Evolutionary conservation across 2,329 filamentous ascomycete species (phyloP), one percentile per base, ranked within the genome.

Genomic region (Pestalotiopsis sp.): DNA sequence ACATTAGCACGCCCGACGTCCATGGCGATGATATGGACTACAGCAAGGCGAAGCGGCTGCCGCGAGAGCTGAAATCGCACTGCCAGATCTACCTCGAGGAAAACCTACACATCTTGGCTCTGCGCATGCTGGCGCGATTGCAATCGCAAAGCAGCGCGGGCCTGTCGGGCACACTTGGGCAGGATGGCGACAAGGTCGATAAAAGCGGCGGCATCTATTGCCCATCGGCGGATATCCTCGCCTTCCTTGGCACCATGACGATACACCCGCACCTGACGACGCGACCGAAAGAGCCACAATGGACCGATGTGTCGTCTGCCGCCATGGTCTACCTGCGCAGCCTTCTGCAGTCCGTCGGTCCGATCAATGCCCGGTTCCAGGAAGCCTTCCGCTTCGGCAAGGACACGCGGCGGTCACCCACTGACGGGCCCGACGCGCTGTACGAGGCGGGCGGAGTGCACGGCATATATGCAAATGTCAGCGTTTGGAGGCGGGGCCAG

Each of bases 251-350:
- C 58, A 96, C 94, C 1, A 84, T 98, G n/a, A 81, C 91, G n/a
- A 87, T 96, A 14, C 94, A 97, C 75, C 95, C 95, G 0, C 82
- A 84, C 27, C 89, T 92, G 72, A 98, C 95, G 1, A 96, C 91
- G 3, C 90, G 93, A 64, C 87, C 91, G 3, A 85, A 86, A 36
- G 87, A 89, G 9, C 75, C 82, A 13, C 90, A 92, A 23, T 87
- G 89, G 67, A 80, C 86, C 66, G 85, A 90, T 63, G 88, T 93
- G 11, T 85, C 93, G 2, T 86, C 90, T 66, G 84, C 89, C 49
- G 90, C 94, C 1, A 81, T 95, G 38, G 84, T 85, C 49, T 92
- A 96, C 69, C 85, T 98, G 2, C 90, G 88, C 66, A 89, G 90
- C 67, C 80, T 95, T 1, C 85, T 93, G 23, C 81, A 82, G 0